A percentile compares a stretch with the other conserved stretches of the same genome.
These are phyloP conservation scores for Suhomyces bolitotheri DNA, from an alignment of 1,139 yeast genomes.

Conservation along the genomic window DNA sequence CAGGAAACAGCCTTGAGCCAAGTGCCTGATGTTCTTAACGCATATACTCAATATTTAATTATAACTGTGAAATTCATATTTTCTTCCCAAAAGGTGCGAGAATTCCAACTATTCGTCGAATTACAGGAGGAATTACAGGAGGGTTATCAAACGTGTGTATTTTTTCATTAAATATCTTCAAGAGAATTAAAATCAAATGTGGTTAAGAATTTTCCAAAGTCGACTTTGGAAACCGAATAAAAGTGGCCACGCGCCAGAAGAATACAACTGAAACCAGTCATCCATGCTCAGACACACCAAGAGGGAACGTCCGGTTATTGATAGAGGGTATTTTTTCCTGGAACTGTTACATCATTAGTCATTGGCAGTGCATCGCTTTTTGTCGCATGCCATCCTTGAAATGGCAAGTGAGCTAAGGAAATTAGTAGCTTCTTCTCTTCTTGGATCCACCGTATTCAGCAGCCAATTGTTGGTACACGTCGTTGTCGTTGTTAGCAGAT, in stretches of 20 bases:
- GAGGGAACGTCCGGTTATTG: no score
- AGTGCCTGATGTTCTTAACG: no score
- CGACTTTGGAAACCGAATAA: slow-evolving; percentile 7
- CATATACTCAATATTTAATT: no score
- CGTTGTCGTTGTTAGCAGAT: slow-evolving; percentile 4
- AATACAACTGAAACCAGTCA: neutral
- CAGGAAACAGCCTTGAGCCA: no score
- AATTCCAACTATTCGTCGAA: no score
- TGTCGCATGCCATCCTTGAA: slow-evolving; percentile 8
- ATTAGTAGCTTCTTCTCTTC: slow-evolving; percentile 23
- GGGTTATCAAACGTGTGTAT: no score
- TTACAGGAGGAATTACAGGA: no score
- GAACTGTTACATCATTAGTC: slow-evolving; percentile 4
- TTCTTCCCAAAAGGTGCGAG: no score
- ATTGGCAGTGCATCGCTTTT: neutral
- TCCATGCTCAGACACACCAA: no score
- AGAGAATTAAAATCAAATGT: slow-evolving; percentile 9
- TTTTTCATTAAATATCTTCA: no score
- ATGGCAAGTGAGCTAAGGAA: slow-evolving; percentile 8
- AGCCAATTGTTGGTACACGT: slow-evolving; percentile 15
- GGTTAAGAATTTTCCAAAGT: slow-evolving; percentile 2
- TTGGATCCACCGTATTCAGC: slow-evolving; percentile 14
- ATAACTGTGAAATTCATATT: no score
- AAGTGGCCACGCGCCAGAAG: slow-evolving; percentile 6
- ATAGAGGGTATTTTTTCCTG: slow-evolving; percentile 9